phyloP scores from a whole-genome alignment of 805 yeast genomes.

The Yarrowia sp. region DNA sequence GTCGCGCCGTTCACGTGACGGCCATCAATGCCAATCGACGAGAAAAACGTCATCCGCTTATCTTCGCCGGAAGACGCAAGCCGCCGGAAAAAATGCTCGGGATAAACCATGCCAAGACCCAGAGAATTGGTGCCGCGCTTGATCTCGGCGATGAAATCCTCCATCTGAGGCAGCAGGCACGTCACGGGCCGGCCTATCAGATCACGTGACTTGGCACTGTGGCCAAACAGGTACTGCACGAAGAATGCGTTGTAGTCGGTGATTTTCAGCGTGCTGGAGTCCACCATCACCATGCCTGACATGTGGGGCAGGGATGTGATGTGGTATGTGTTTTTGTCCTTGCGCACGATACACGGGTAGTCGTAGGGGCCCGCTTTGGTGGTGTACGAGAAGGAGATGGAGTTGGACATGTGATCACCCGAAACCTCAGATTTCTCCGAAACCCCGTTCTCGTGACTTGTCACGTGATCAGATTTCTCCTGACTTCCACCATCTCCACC shows the following conservation, averaged over 20 bases:
- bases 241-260: conserved; percentile 82
- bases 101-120: conserved; percentile 75
- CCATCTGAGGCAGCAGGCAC: background rate
- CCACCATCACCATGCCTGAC: conserved; percentile 81
- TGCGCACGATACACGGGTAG: conserved; percentile 20
- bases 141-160: conserved; percentile 4
- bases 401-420: background rate
- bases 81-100: conserved; percentile 89
- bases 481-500: background rate
- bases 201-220: conserved; percentile 46
- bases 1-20: conserved; percentile 71
- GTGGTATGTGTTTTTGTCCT: conserved; percentile 53
- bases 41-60: conserved; percentile 23
- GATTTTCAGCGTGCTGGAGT: conserved; percentile 58
- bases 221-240: conserved; percentile 80
- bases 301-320: conserved; percentile 83
- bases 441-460: too few species aligned
- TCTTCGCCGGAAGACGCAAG: conserved; percentile 41
- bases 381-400: background rate
- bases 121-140: conserved; percentile 41
- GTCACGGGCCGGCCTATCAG: conserved; percentile 52
- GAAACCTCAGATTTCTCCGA: too few species aligned
- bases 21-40: conserved; percentile 64
- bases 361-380: conserved; percentile 11
- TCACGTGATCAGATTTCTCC: too few species aligned